phyloP scores from a whole-genome alignment of 2,329 filamentous ascomycete genomes.

The Anthostomella pinea region DNA sequence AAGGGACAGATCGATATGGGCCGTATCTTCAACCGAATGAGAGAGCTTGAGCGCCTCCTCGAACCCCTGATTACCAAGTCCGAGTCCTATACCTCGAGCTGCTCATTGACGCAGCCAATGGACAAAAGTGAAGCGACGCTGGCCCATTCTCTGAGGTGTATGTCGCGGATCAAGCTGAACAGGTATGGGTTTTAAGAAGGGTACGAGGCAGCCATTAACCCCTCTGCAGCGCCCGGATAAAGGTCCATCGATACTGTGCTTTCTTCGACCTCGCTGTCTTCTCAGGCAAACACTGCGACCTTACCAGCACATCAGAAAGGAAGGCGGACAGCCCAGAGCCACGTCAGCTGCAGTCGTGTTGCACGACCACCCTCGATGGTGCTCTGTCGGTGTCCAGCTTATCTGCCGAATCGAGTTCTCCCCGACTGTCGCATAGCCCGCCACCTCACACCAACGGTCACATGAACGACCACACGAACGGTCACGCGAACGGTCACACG shows the following conservation, averaged over 20 bases:
- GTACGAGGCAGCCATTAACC: slow-evolving; percentile 5
- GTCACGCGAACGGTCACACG: too few relatives aligned
- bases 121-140: slow-evolving; percentile 40
- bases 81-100: slow-evolving; percentile 35
- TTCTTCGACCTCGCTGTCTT: slow-evolving; percentile 51
- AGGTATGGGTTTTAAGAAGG: slow-evolving; percentile 31
- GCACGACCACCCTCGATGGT: slow-evolving; percentile 27
- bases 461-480: too few relatives aligned
- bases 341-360: slow-evolving; percentile 35
- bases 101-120: slow-evolving; percentile 34
- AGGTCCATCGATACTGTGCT: slow-evolving; percentile 49
- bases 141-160: slow-evolving; percentile 42
- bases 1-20: slow-evolving; percentile 37
- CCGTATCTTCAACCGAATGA: slow-evolving; percentile 40
- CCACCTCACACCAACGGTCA: slow-evolving; percentile 16
- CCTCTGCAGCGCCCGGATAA: slow-evolving; percentile 44
- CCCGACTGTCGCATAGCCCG: slow-evolving; percentile 28
- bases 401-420: slow-evolving; percentile 27
- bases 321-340: slow-evolving; percentile 27
- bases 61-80: slow-evolving; percentile 37
- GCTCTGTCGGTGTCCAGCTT: slow-evolving; percentile 21
- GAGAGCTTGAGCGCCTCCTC: slow-evolving; percentile 37
- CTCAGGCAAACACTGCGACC: slow-evolving; percentile 47
- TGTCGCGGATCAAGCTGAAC: slow-evolving; percentile 49
- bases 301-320: slow-evolving; percentile 33